Evolutionary conservation across 495 filamentous ascomycete genomes (phyloP), one percentile per base, ranked within the genome.

Genomic region (Penicillium antarcticum): DNA sequence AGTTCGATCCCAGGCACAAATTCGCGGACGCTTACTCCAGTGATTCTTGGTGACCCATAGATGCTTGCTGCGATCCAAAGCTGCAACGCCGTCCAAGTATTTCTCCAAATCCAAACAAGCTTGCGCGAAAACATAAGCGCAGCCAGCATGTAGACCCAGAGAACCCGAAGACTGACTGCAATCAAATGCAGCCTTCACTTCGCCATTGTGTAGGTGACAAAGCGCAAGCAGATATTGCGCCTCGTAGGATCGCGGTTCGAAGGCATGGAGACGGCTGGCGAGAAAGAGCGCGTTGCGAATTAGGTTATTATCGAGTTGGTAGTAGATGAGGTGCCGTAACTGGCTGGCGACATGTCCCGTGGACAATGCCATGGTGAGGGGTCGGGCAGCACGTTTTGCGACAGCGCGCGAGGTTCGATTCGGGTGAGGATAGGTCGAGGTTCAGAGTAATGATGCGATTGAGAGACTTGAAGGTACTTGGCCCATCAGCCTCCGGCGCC

Each of bases 231-330:
- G 83, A 68, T 94, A 92, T 33, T 82, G 76, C 6, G 89, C 84
- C 68, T 98, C 94, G 37, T 81, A 78, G 29, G 83, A 84, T 48
- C 86, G 82, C 14, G 82, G 83, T 52, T 97, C 94, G 58, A 89
- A 84, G 31, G 91, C 92, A 42, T 84, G 78, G 5, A 97, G 79
- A 41, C 94, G 85, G 44, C 90, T 89, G 42, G 94, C 87, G 35
- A 95, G 85, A 71, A 97, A 97, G 24, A 96, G 82, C 44, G 94
- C 94, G 58, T 94, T 97, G 29, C 87, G 80, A 56, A 87, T 77
- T 24, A 92, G 79, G 58, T 92, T 86, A 58, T 92, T 95, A 70
- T 98, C 94, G 65, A 98, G 82, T 63, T 95, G 85, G 71, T 97
- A 96, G 69, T 91, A 88, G 52, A 97, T 84, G 45, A 89, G 78